Conservation (phyloP, 75 land plant genomes). For the Isoetes taiwanensis region DNA sequence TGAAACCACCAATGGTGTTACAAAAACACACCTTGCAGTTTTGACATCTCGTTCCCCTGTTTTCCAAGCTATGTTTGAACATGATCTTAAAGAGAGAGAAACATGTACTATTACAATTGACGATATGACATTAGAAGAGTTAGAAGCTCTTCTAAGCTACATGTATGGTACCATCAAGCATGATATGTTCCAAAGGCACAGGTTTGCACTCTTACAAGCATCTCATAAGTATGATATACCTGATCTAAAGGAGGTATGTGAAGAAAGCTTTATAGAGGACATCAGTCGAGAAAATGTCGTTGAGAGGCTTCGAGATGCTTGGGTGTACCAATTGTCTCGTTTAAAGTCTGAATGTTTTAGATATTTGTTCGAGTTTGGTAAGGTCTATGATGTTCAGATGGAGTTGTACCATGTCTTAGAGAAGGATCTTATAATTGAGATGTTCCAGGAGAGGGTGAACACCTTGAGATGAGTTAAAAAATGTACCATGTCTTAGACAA, state of each 20-base stretch:
- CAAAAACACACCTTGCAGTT: conserved; percentile 58
- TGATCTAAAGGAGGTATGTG: conserved; percentile 67
- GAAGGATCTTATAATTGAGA: conserved; percentile 53
- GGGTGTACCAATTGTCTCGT: conserved; percentile 37
- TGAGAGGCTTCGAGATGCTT: conserved; percentile 60
- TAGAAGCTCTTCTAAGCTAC: conserved; percentile 57
- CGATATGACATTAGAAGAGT: conserved; percentile 60
- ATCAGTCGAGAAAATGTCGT: conserved; percentile 63
- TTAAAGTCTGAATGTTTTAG: conserved; percentile 54
- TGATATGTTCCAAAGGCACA: conserved; percentile 47
- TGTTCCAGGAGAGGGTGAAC: conserved; percentile 58
- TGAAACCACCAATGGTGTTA: conserved; percentile 41
- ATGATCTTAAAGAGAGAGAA: conserved; percentile 59
- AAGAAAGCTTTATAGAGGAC: conserved; percentile 70
- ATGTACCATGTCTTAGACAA: too few species aligned
- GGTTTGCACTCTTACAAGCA: conserved; percentile 54
- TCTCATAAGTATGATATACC: conserved; percentile 66
- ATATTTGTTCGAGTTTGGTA: conserved; percentile 73
- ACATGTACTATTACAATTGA: conserved; percentile 47
- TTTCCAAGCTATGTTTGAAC: conserved; percentile 69
- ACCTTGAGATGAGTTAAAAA: too few species aligned
- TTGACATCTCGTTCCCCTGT: conserved; percentile 66
- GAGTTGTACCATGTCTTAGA: conserved; percentile 53
- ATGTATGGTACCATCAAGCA: conserved; percentile 44
- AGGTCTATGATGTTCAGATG: conserved; percentile 52